Conservation (phyloP, 2,329 filamentous ascomycete species). For the Clarireedia paspali region DNA sequence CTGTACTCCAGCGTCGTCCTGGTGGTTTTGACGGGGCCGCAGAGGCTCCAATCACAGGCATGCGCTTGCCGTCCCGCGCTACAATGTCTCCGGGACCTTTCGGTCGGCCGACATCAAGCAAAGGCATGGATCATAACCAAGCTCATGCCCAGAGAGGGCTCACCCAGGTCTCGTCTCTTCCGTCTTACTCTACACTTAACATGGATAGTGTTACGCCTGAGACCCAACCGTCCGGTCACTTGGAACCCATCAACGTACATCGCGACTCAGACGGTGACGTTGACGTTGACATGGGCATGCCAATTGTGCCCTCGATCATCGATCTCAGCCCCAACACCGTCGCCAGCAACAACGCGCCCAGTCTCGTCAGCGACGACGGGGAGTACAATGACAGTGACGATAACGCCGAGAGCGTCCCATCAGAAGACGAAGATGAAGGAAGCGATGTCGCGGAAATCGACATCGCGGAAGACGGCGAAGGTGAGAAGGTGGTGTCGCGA, state of each 20-base stretch:
- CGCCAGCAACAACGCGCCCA: constrained; percentile 69
- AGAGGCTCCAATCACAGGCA: constrained; percentile 31
- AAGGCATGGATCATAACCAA: constrained; percentile 37
- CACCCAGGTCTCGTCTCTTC: constrained; percentile 35
- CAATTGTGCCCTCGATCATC: constrained; percentile 43
- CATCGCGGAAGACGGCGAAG: constrained; percentile 41
- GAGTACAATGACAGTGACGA: constrained; percentile 69
- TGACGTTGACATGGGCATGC: constrained; percentile 35
- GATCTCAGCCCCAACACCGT: constrained; percentile 63
- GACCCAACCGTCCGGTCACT: constrained; percentile 10
- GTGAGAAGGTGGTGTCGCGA: constrained; percentile 24
- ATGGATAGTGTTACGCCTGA: constrained; percentile 18
- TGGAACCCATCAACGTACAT: constrained; percentile 11
- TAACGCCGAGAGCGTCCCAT: constrained; percentile 41
- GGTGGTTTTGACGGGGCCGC: constrained; percentile 30
- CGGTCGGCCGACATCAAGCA: constrained; percentile 48
- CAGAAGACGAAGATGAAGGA: constrained; percentile 46
- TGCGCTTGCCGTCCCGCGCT: constrained; percentile 52
- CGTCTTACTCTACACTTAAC: constrained; percentile 28
- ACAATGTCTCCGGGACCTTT: constrained; percentile 43
- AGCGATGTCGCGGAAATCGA: constrained; percentile 56
- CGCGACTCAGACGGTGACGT: constrained; percentile 26
- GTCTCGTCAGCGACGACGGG: constrained; percentile 72
- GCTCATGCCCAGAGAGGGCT: constrained; percentile 25
- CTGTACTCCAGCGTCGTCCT: constrained; percentile 28